Evolutionary conservation across 208 protist species (phyloP), one percentile per base, ranked within the genome.

Genomic region (Tritrichomonas foetus): DNA sequence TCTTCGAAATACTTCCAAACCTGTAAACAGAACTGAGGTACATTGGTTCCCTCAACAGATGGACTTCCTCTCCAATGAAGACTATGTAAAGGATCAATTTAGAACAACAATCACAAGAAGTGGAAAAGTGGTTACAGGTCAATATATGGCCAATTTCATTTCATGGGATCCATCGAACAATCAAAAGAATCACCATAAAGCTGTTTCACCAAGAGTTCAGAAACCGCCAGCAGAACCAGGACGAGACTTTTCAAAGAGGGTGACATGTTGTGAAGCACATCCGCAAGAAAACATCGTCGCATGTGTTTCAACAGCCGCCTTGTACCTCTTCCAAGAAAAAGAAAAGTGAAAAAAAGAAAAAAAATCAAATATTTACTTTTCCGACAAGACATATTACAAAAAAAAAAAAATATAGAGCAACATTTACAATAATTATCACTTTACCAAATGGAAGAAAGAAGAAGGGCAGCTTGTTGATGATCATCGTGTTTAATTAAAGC

Each of bases 41-140:
- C 78, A 89, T 57, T 89, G 78, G 78, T 89, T 89, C 47, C 78
- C 78, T 13, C 14, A 47, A 20, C 78, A 89, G 20, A 57, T 57
- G 47, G 78, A 89, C 8, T 89, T 27, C 14, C 47, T 89, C 20
- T 20, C 47, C 3, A 89, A 57, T 47, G 78, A 89, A n/a, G 41
- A 57, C 11, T 57, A 89, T 89, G 39, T n/a, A 33, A 89, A 57
- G 27, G 78, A 89, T 57, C 44, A 53, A 16, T 89, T 89, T 36
- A 53, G 78, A 61, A 89, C 78, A 57, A 33, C 41, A 8, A 47
- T 89, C n/a, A 89, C 78, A 33, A 16, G 47, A 57, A 57, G 30
- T 33, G 78, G 47, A 39, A 89, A 57, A 27, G 27, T 89, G 1
- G 41, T 89, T 41, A 89, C 78, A 53, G 78, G 78, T 39, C 25